Percentiles rank a stretch among this genome's conserved stretches.
phyloP scores from a whole-genome alignment of 176 grass and related monocot genomes.

The maize (Zea mays) region Zm-B73-REFERENCE-NAM-5.0 NC_050096.1:264983501-264984000 shows the following conservation, averaged over 20 bases:
- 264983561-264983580: not conserved
- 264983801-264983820: not conserved
- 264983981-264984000: not conserved
- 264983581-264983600: not conserved
- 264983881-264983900: not conserved
- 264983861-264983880: not conserved
- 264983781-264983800: not conserved
- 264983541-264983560: not conserved
- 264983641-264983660: not conserved
- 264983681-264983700: not conserved
- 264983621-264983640: constrained; percentile 3
- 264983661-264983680: not conserved
- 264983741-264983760: not conserved
- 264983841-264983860: not conserved
- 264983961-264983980: not conserved
- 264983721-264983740: not conserved
- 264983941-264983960: not conserved
- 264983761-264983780: not conserved
- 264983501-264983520: not conserved
- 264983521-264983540: not conserved
- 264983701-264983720: not conserved
- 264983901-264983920: not conserved
- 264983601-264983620: not conserved
- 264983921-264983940: constrained; percentile 12
- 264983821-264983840: not conserved